phyloP scores from a whole-genome alignment of 2,329 filamentous ascomycete genomes.

The Fusarium sublunatum region DNA sequence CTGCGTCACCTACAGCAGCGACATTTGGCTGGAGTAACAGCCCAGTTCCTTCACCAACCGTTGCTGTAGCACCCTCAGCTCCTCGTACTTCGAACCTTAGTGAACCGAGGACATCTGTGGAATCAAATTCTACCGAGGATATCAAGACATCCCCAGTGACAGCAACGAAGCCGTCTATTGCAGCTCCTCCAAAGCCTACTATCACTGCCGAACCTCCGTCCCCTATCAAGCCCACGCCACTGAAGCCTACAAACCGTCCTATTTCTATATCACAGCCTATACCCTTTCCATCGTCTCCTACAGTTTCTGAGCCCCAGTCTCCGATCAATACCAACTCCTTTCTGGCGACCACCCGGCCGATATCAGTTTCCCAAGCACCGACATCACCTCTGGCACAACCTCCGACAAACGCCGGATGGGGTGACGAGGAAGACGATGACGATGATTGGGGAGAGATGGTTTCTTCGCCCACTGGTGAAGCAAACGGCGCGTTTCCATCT shows the following conservation, averaged over 20 bases:
- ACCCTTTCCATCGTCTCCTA: constrained; percentile 32
- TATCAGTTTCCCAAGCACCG: constrained; percentile 33
- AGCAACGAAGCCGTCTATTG: not conserved
- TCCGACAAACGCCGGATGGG: constrained; percentile 31
- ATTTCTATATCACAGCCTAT: constrained; percentile 35
- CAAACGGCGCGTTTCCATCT: constrained; percentile 36
- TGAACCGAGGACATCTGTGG: constrained; percentile 19
- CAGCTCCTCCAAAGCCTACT: constrained; percentile 11
- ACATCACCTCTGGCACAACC: constrained; percentile 41
- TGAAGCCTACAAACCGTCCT: constrained; percentile 35
- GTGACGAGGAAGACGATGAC: constrained; percentile 55
- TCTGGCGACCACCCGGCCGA: constrained; percentile 23
- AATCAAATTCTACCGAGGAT: constrained; percentile 18
- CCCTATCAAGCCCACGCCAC: constrained; percentile 26
- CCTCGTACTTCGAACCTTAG: constrained; percentile 16
- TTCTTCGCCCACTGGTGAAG: constrained; percentile 45
- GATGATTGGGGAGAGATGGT: constrained; percentile 73
- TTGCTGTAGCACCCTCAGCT: constrained; percentile 30
- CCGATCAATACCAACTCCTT: constrained; percentile 19
- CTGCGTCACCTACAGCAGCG: constrained; percentile 44
- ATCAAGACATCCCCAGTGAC: constrained; percentile 21
- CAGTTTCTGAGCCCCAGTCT: constrained; percentile 24
- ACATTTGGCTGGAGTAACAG: constrained; percentile 50
- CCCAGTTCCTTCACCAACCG: constrained; percentile 31
- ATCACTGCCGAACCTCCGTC: constrained; percentile 27